Conservation (phyloP, 352 stramenopile genomes). For the Phytophthora cryptogea region DNA sequence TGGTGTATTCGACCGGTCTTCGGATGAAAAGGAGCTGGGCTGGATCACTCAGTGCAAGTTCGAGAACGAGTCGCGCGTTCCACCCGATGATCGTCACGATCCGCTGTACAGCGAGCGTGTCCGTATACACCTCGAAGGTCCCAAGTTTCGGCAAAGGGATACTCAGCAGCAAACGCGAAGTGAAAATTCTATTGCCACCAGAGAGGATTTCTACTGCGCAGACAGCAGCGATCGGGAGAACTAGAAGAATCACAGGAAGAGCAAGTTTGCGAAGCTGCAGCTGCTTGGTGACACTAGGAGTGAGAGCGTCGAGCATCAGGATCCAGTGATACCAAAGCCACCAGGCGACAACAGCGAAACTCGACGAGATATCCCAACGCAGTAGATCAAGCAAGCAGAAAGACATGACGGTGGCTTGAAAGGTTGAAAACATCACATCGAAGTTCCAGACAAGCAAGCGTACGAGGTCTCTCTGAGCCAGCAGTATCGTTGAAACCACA, state of each 20-base stretch:
- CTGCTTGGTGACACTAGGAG: constrained; percentile 23
- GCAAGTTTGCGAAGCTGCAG: constrained; percentile 14
- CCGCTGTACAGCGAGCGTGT: constrained; percentile 20
- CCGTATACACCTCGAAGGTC: constrained; percentile 10
- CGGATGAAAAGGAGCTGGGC: constrained; percentile 26
- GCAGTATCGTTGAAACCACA: constrained; percentile 2
- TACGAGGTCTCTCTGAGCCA: constrained; percentile 25
- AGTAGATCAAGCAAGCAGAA: constrained; percentile 41
- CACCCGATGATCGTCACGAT: constrained; percentile 29
- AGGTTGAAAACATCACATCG: constrained; percentile 31
- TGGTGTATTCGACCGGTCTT: constrained; percentile 20
- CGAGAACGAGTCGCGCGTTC: constrained; percentile 21
- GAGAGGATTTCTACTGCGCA: constrained; percentile 13
- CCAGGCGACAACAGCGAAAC: constrained; percentile 45
- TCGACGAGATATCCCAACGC: constrained; percentile 36
- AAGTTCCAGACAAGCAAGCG: constrained; percentile 27
- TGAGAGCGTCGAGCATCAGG: constrained; percentile 54
- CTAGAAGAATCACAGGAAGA: constrained; percentile 8
- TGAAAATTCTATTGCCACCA: not conserved
- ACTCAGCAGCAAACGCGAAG: constrained; percentile 10
- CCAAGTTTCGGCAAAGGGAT: constrained; percentile 2
- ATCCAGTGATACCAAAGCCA: constrained; percentile 55
- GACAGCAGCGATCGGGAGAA: constrained; percentile 6
- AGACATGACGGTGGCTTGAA: constrained; percentile 14
- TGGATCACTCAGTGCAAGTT: constrained; percentile 6